Conservation (phyloP, 2,329 filamentous ascomycete species). For the Dactylellina haptotyla region DNA sequence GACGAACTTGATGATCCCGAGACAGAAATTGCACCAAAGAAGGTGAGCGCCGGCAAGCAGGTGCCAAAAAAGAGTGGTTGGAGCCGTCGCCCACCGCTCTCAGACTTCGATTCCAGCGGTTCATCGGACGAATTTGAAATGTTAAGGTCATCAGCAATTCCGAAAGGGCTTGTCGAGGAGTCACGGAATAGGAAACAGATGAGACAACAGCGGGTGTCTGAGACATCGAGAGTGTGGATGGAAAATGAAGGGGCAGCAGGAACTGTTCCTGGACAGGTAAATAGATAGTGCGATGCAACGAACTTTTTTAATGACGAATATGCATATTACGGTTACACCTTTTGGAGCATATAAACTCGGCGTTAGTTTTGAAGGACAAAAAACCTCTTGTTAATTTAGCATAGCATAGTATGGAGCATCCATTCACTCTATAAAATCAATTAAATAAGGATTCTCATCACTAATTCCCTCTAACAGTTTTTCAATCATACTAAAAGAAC, state of each 20-base stretch:
- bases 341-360: too few species aligned
- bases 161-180: slow-evolving; percentile 9
- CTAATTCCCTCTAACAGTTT: too few species aligned
- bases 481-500: too few species aligned
- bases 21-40: background rate
- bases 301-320: too few species aligned
- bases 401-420: too few species aligned
- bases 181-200: slow-evolving; percentile 13
- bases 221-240: slow-evolving; percentile 39
- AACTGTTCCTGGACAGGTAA: too few species aligned
- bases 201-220: slow-evolving; percentile 6
- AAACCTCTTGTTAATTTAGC: too few species aligned
- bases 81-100: background rate
- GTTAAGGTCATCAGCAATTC: slow-evolving; percentile 28
- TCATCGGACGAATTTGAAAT: slow-evolving; percentile 42
- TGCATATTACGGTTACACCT: too few species aligned
- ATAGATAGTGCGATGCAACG: too few species aligned
- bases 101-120: background rate
- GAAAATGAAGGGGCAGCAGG: slow-evolving; percentile 3
- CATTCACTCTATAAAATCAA: too few species aligned
- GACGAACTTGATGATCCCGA: background rate
- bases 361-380: too few species aligned
- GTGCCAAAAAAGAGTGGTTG: background rate
- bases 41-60: background rate
- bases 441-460: too few species aligned